phyloP scores from a whole-genome alignment of 768 basidiomycete species.

The Mycena crocata region DNA sequence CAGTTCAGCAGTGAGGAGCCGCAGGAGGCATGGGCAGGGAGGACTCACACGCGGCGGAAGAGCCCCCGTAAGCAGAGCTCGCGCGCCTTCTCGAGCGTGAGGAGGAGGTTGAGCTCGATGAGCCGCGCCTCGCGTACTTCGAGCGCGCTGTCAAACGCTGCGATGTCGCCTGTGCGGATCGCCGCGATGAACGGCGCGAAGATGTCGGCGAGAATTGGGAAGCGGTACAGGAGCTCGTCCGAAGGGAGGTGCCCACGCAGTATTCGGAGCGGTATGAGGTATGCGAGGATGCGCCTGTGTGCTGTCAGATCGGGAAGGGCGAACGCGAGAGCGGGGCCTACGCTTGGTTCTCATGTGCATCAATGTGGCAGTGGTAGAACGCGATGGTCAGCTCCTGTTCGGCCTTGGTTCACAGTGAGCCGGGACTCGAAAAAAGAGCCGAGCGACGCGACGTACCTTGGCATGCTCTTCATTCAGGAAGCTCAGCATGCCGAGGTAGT shows the following conservation, averaged over 20 bases:
- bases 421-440: constrained; percentile 8
- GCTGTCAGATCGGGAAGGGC: background rate
- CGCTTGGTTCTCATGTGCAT: constrained; percentile 85
- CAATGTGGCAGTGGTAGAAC: constrained; percentile 83
- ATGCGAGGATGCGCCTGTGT: constrained; percentile 89
- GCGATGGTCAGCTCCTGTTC: constrained; percentile 90
- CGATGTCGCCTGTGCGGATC: constrained; percentile 81
- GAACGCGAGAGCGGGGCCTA: constrained; percentile 50
- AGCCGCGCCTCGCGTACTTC: constrained; percentile 77
- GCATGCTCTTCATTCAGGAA: constrained; percentile 93
- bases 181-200: constrained; percentile 87
- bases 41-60: constrained; percentile 79
- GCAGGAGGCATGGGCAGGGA: background rate
- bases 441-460: constrained; percentile 68
- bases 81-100: constrained; percentile 88
- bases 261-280: constrained; percentile 90
- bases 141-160: constrained; percentile 84
- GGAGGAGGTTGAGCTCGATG: constrained; percentile 88
- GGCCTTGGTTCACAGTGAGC: constrained; percentile 57
- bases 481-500: constrained; percentile 94
- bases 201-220: constrained; percentile 77
- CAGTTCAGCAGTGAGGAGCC: constrained; percentile 11
- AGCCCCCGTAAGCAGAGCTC: constrained; percentile 88
- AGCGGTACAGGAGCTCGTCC: constrained; percentile 71
- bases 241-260: constrained; percentile 91